A percentile compares a stretch with the other conserved stretches of the same genome.
Conservation (phyloP, 306 rosid genomes). For the Cucurbita maxima region DNA sequence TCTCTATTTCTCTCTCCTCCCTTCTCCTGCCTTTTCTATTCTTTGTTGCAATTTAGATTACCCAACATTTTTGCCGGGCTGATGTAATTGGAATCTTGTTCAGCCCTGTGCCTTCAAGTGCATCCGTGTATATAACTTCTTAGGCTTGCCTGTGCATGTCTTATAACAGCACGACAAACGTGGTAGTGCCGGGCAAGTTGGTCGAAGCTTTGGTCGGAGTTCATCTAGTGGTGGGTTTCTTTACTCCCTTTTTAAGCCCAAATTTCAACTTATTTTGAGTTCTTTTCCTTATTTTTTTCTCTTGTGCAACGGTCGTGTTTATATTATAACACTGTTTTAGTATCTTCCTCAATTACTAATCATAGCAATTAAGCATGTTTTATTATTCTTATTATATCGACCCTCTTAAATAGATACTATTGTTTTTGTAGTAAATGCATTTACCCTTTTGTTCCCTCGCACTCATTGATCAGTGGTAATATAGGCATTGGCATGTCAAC, state of each 20-base stretch:
- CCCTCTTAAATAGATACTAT: neutral
- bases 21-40: neutral
- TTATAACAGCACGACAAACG: constrained; percentile 62
- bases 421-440: neutral
- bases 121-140: constrained; percentile 37
- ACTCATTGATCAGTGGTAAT: neutral
- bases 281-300: neutral
- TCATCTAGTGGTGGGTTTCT: constrained; percentile 47
- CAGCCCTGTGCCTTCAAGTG: constrained; percentile 37
- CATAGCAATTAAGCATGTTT: neutral
- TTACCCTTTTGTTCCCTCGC: neutral
- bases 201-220: constrained; percentile 30
- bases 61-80: constrained; percentile 32
- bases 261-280: neutral
- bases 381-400: neutral
- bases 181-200: constrained; percentile 38
- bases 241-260: neutral
- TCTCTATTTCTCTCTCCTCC: neutral
- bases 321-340: neutral
- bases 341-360: neutral
- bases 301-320: neutral
- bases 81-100: constrained; percentile 39
- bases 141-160: constrained; percentile 63
- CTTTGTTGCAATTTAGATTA: constrained; percentile 18
- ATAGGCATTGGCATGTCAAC: neutral